These are phyloP conservation scores for Russula olivacea DNA, from an alignment of 768 basidiomycete species.

Conservation along the genomic window DNA sequence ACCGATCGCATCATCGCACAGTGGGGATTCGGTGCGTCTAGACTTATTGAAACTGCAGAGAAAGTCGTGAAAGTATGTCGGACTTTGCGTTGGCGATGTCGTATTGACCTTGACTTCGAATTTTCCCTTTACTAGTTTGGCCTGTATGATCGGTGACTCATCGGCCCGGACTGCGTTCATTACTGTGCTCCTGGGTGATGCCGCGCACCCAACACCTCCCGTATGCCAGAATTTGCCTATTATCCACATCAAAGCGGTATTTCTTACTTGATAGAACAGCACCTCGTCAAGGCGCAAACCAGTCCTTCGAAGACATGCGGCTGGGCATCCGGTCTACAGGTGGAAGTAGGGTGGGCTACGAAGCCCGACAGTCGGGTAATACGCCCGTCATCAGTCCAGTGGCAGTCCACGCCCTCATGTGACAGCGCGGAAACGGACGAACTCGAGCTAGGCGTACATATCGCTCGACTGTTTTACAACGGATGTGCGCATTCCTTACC, in stretches of 20 bases:
- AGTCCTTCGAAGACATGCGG: conserved; percentile 42
- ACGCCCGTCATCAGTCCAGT: not conserved
- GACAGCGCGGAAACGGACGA: not conserved
- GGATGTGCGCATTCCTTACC: not conserved
- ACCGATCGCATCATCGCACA: conserved; percentile 18
- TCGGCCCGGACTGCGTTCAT: conserved; percentile 36
- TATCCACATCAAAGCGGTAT: not conserved
- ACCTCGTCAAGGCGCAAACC: conserved; percentile 41
- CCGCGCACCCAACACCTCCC: too few relatives aligned
- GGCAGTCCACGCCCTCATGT: not conserved
- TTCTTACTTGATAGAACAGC: too few relatives aligned
- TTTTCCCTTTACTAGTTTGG: conserved; percentile 34
- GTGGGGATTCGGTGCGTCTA: conserved; percentile 30
- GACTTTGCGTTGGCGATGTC: not conserved
- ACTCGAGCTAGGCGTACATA: not conserved
- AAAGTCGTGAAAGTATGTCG: conserved; percentile 30
- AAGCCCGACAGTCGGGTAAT: too few relatives aligned
- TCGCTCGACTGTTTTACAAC: not conserved
- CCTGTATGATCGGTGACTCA: conserved; percentile 42
- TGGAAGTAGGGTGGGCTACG: not conserved
- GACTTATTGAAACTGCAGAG: conserved; percentile 28
- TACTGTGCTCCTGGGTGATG: too few relatives aligned
- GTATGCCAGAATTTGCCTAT: too few relatives aligned
- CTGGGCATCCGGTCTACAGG: not conserved
- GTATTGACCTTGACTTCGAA: not conserved